Base-by-base conservation (phyloP, 768 basidiomycete species). In the Lactifluus rugatus region DNA sequence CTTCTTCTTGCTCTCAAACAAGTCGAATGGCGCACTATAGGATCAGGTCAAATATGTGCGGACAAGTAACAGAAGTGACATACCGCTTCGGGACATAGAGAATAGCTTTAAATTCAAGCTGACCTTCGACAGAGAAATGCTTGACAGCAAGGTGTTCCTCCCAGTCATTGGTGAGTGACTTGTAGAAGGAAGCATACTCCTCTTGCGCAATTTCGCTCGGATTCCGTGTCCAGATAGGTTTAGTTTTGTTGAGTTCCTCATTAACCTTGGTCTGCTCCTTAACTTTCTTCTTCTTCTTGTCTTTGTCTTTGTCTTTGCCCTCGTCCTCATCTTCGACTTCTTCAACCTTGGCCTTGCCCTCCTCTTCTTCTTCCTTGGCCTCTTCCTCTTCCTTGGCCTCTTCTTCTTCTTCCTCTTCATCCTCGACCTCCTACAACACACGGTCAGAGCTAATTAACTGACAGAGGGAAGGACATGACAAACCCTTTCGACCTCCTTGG, bases 1-100 rank as follows among this genome's bases (percentile, higher is more conserved):
- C 84, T 98, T 98, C 89, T 98, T 98, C 88, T 99, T 98, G 61
- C 89, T 90, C 80, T 99, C 96, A 77, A 99, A 99, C 72, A 99
- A 87, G 70, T 99, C 96, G 75, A 98, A 98, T 52, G 96, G 96
- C 45, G 95, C 96, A 61, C 93, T 93, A 53, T 31, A 23, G 19
- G 48, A 2, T 45, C 21, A 53, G 6, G 17, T 37, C 10, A 34
- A 57, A 63, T 34, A 62, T 54, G 48, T 55, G 62, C 14, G 65
- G 54, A 4, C 49, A 25, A 58, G 28, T 17, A 31, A 28, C 32
- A 25, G 16, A 19, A 21, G 13, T 0, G 32, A 54, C 83, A 56
- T 69, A 90, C 90, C 93, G 89, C 76, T 96, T 98, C 65, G 95
- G 95, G 64, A 97, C 78, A 78, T 82, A 99, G 67, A 99, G 85